Evolutionary conservation across 257 asterid genomes (phyloP), one percentile per base, ranked within the genome.

Genomic region (Ligustrum vulgare): DNA sequence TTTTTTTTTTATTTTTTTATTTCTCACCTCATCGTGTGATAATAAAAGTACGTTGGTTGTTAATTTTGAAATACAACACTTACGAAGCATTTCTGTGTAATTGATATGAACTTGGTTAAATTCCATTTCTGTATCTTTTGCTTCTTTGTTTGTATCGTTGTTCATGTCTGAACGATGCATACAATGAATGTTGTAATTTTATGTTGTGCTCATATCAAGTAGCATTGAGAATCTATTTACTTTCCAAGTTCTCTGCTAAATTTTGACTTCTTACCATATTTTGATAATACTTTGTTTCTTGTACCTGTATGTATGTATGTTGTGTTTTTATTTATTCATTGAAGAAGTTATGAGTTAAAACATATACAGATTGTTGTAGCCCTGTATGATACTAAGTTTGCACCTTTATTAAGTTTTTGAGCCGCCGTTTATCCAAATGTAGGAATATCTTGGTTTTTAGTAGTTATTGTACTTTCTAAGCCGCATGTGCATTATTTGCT

Each of bases 171-270:
- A 60, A 47, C 35, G 15, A 16, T 23, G 41, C 58, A 62, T 36
- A 43, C 11, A 20, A 7, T 36, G 6, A 25, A 60, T 36, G n/a
- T 10, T 33, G 45, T 72, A 60, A 15, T 67, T 74, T 15, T 41
- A 69, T 39, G 23, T 25, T 74, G 80, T 43, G 70, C 72, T 62
- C 56, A 1, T 16, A 66, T 64, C 71, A 13, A 34, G 66, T 43
- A 56, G 28, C 58, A 2, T 62, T n/a, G 10, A 74, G 77, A 39
- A 45, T 74, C 68, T 67, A 11, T 13, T 39, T 45, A 34, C 63
- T 36, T 34, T 69, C 74, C 77, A 51, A 34, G 63, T 18, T 41
- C 5, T 28, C 31, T 32, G 20, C n/a, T 23, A 36, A 22, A n/a
- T 13, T 18, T n/a, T 45, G 13, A 58, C 67, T 51, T 11, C 60